Base-by-base conservation (phyloP, 2,329 filamentous ascomycete species). In the Tolypocladium pustulatum region DNA sequence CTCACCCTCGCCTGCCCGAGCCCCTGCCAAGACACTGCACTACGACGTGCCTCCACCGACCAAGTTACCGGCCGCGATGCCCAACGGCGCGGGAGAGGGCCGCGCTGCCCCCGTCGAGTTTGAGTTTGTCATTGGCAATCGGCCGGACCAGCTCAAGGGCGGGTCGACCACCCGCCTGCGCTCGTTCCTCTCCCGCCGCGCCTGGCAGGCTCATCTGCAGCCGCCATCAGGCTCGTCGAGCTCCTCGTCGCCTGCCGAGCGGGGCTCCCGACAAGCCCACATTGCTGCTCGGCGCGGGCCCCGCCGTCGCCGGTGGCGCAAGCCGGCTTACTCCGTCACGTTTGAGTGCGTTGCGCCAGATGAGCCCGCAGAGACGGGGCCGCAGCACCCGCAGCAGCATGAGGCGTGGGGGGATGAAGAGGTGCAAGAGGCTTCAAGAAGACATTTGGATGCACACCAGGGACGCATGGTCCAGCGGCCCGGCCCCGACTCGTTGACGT, bases 101-200 rank as follows among this genome's bases (percentile, higher is more conserved):
- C 13, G 25, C 41, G 5, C 13, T 27, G 43, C 25, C 15, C 46
- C 46, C 46, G 46, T 51, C 25, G 27, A 32, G 22, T 65, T 60
- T 41, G 61, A 65, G 53, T 68, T 68, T 38, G 61, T 68, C n/a
- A 57, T 63, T 34, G 66, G 65, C 43, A 60, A 59, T 34, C 58
- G 60, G 7, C 65, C 66, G 6, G 63, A 64, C 2, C 63, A 67
- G 58, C 62, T 67, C 58, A 67, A 66, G 38, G 64, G 57, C 32
- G 57, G 56, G n/a, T 54, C 61, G 25, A 63, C 46, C 38, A 60
- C 59, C 25, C 61, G 57, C 43, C 55, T 65, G 38, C 63, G 63
- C 32, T 64, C 65, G 9, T 60, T 64, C 58, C 43, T 66, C 12
- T 65, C 65, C 51, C 63, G 60, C 38, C 58, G 60, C n/a, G 58